These are phyloP conservation scores for Silene uniflora DNA, from an alignment of 148 eudicot genomes.

Conservation along the genomic window DNA sequence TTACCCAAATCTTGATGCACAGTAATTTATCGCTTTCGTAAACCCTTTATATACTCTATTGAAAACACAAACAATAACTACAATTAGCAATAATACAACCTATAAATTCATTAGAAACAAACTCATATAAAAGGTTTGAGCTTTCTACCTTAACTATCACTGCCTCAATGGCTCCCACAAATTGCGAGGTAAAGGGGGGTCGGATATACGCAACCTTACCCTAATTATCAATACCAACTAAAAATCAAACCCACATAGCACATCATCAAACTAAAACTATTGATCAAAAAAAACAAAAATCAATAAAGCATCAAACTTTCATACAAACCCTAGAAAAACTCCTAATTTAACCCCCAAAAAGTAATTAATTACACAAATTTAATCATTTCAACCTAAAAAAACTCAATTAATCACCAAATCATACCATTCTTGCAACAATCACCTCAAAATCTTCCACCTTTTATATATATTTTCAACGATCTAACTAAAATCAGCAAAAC, in stretches of 20 bases:
- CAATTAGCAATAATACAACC: slow-evolving; percentile 30
- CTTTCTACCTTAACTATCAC: neutral
- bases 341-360: neutral
- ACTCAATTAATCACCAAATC: slow-evolving; percentile 9
- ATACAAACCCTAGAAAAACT: slow-evolving; percentile 6
- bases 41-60: slow-evolving; percentile 25
- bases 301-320: slow-evolving; percentile 1
- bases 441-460: slow-evolving; percentile 13
- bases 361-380: neutral
- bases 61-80: slow-evolving; percentile 30
- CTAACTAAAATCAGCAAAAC: slow-evolving; percentile 23
- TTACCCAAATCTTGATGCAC: slow-evolving; percentile 26
- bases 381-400: slow-evolving; percentile 8
- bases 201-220: neutral
- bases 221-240: neutral
- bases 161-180: no score
- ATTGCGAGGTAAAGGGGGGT: no score
- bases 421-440: neutral
- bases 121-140: neutral
- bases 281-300: neutral
- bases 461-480: neutral
- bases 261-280: neutral
- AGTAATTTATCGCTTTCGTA: slow-evolving; percentile 26
- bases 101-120: slow-evolving; percentile 1
- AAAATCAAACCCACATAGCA: slow-evolving; percentile 1